phyloP scores from a whole-genome alignment of 2,329 filamentous ascomycete genomes.

The Triangularia verruculosa region DNA sequence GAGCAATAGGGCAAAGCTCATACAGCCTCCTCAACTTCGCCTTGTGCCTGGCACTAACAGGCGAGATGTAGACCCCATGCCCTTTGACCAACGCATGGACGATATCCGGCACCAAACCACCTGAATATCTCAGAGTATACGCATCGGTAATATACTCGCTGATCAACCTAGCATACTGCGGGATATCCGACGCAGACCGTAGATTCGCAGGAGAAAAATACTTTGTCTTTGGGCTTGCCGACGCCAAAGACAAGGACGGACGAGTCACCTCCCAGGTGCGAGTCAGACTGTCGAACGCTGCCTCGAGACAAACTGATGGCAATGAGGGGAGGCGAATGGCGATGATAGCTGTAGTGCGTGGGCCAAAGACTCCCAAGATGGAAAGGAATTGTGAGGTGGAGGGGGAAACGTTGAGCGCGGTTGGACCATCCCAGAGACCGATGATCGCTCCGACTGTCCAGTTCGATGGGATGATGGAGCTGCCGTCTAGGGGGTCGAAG shows the following conservation, averaged over 20 bases:
- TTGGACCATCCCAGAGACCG: slow-evolving; percentile 54
- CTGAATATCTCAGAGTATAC: slow-evolving; percentile 60
- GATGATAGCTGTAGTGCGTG: slow-evolving; percentile 54
- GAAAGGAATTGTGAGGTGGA: slow-evolving; percentile 45
- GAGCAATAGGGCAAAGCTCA: slow-evolving; percentile 58
- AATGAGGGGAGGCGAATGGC: slow-evolving; percentile 46
- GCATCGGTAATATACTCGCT: slow-evolving; percentile 47
- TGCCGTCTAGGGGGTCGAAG: slow-evolving; percentile 63
- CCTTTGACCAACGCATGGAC: slow-evolving; percentile 59
- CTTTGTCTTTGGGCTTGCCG: slow-evolving; percentile 42
- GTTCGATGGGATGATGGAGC: slow-evolving; percentile 57
- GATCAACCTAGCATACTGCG: slow-evolving; percentile 49
- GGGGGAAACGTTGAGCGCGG: slow-evolving; percentile 42
- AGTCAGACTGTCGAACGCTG: slow-evolving; percentile 38
- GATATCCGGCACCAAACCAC: slow-evolving; percentile 60
- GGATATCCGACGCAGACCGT: slow-evolving; percentile 52
- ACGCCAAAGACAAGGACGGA: slow-evolving; percentile 31
- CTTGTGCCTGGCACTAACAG: slow-evolving; percentile 48
- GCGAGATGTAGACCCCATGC: slow-evolving; percentile 59
- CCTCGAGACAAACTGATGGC: slow-evolving; percentile 47
- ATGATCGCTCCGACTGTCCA: slow-evolving; percentile 60
- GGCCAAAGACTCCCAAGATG: slow-evolving; percentile 53
- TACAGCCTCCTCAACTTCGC: slow-evolving; percentile 59
- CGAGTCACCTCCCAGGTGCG: slow-evolving; percentile 41
- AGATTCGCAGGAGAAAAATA: slow-evolving; percentile 64